Percentiles rank a stretch among this genome's conserved stretches.
phyloP scores from a whole-genome alignment of 2,329 filamentous ascomycete species.

The Fusarium sp. region DNA sequence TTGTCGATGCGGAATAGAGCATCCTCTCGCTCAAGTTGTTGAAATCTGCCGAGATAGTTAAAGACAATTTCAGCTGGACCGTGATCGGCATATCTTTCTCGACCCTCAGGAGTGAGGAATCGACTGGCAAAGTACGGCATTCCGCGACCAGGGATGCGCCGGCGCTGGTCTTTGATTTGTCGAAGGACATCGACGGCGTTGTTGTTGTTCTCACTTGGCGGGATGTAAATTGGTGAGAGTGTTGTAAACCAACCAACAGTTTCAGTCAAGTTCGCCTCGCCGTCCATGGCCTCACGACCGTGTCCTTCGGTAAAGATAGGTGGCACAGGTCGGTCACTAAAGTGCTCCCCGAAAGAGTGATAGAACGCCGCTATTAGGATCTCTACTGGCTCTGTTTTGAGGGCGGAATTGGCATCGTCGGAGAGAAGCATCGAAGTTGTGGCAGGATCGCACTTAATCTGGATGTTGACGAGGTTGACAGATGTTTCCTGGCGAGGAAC shows the following conservation, averaged over 20 bases:
- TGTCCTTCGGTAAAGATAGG: constrained; percentile 4
- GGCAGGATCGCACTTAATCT: no score
- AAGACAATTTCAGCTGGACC: not conserved
- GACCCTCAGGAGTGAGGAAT: constrained; percentile 2
- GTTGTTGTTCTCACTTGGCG: not conserved
- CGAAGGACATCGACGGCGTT: not conserved
- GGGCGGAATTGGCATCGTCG: not conserved
- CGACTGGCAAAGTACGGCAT: not conserved
- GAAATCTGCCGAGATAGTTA: not conserved
- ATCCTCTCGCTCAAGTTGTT: not conserved
- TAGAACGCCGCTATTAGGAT: not conserved
- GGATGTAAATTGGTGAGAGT: not conserved
- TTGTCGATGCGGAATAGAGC: not conserved
- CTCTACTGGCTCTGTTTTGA: constrained; percentile 5
- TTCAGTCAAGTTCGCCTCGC: not conserved
- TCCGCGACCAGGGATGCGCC: not conserved
- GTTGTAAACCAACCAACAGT: constrained; percentile 2
- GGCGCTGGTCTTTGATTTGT: not conserved
- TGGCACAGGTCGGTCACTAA: not conserved
- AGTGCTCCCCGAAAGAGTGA: not conserved
- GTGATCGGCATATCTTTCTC: not conserved
- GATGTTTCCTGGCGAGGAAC: no score
- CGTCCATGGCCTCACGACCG: constrained; percentile 4
- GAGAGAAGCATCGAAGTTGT: not conserved
- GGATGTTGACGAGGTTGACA: no score